Base-by-base conservation (phyloP, 1,284 basidiomycete genomes). In the Lignosus rhinocerotis region DNA sequence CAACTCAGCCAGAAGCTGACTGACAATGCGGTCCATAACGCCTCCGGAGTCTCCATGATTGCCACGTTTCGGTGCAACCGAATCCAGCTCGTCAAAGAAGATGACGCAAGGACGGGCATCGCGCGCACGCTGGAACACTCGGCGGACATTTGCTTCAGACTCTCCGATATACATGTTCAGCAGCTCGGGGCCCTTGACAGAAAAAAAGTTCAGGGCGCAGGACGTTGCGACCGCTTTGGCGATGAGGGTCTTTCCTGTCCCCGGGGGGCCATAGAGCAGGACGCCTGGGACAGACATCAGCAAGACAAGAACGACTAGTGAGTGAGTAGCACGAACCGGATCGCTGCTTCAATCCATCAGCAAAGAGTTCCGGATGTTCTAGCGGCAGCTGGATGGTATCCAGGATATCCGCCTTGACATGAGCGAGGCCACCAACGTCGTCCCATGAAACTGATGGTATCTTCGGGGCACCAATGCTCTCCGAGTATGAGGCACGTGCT, bases 121-220 rank as follows among this genome's bases (percentile, higher is more conserved):
- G 52, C 94, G 80, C 11, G 97, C 97, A 19, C 88, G 85, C 68
- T 94, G 90, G 71, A 99, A 99, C 1, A 99, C 87, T 6, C 89
- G 81, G 11, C 97, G 88, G 36, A 99, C 93, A 69, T 96, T 96
- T 36, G 95, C 93, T 73, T 99, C 97, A 6, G 95, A 97, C 78
- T 99, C 96, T 64, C 96, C 96, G 67, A 99, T 98, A 74, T 98
- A 98, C 86, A 98, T 97, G 73, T 97, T 97, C 44, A 96, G 84
- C 33, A 99, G 80, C 69, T 98, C 96, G 1, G 96, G 96, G 0
- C 96, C 96, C 72, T 98, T 98, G 70, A 99, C 90, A n/a, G 92
- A 94, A 72, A 96, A 89, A 74, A 96, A 96, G 70, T 96, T 96
- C 66, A 97, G 82, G 14, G 93, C 90, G 68, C 91, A 96, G 1